Evolutionary conservation across 2,329 filamentous ascomycete species (phyloP).

Genomic region (Lecanoromycetidae sp.): DNA sequence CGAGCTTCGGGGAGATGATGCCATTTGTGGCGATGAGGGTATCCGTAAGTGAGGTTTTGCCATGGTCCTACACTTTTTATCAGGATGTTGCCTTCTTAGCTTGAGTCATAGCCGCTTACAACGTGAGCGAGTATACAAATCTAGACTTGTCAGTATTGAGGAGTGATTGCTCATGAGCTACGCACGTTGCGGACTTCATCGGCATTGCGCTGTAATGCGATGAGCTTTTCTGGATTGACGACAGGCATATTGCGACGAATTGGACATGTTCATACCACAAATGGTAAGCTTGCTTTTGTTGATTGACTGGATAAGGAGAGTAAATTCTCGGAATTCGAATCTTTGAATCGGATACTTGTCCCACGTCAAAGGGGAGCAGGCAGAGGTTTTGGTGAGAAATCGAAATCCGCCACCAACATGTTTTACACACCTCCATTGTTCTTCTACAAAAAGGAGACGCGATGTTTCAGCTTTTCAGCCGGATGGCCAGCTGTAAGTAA

Average conservation of each 20-base stretch:
- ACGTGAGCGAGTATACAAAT: constrained; percentile 95
- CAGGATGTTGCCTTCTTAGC: constrained; percentile 17
- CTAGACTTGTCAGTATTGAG: constrained; percentile 33
- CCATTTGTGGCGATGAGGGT: constrained; percentile 95
- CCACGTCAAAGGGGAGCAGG: too few relatives aligned
- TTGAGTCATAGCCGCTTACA: too few relatives aligned
- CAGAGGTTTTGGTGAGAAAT: too few relatives aligned
- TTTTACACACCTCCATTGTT: too few relatives aligned
- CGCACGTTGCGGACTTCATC: constrained; percentile 85
- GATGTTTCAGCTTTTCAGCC: too few relatives aligned
- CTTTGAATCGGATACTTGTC: too few relatives aligned
- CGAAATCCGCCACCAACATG: too few relatives aligned
- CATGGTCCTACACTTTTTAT: constrained; percentile 57
- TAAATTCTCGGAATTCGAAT: not conserved
- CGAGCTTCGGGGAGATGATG: constrained; percentile 95
- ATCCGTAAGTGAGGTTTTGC: constrained; percentile 94
- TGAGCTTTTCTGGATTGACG: constrained; percentile 79
- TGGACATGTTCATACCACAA: not conserved
- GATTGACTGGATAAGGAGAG: not conserved
- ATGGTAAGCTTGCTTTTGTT: too few relatives aligned
- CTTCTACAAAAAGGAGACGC: too few relatives aligned
- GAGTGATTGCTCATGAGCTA: constrained; percentile 20
- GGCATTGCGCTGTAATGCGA: constrained; percentile 74
- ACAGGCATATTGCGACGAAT: constrained; percentile 61
- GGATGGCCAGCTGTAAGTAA: too few relatives aligned